Percentiles rank a stretch among this genome's conserved stretches.
These are phyloP conservation scores for maize (Zea mays) DNA, from an alignment of 176 grass and related monocot species.

Conservation along the genomic window Zm-B73-REFERENCE-NAM-5.0 NC_050104.1:38796501-38797000, in stretches of 20 bases:
- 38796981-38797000: slow-evolving; percentile 78
- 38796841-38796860: slow-evolving; percentile 11
- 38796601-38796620: background rate
- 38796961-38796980: slow-evolving; percentile 61
- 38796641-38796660: slow-evolving; percentile 15
- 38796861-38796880: slow-evolving; percentile 22
- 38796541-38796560: slow-evolving; percentile 17
- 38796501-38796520: slow-evolving; percentile 75
- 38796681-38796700: slow-evolving; percentile 18
- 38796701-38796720: slow-evolving; percentile 12
- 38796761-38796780: slow-evolving; percentile 1
- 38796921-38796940: slow-evolving; percentile 34
- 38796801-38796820: slow-evolving; percentile 20
- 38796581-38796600: slow-evolving; percentile 6
- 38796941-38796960: slow-evolving; percentile 66
- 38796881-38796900: slow-evolving; percentile 28
- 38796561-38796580: too few species aligned
- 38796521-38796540: slow-evolving; percentile 77
- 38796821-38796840: background rate
- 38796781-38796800: slow-evolving; percentile 27
- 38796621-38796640: slow-evolving; percentile 24
- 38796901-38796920: background rate
- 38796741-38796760: background rate
- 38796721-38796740: slow-evolving; percentile 9
- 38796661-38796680: background rate